Conservation (phyloP, 2,329 filamentous ascomycete species). For the Amylocarpus encephaloides region DNA sequence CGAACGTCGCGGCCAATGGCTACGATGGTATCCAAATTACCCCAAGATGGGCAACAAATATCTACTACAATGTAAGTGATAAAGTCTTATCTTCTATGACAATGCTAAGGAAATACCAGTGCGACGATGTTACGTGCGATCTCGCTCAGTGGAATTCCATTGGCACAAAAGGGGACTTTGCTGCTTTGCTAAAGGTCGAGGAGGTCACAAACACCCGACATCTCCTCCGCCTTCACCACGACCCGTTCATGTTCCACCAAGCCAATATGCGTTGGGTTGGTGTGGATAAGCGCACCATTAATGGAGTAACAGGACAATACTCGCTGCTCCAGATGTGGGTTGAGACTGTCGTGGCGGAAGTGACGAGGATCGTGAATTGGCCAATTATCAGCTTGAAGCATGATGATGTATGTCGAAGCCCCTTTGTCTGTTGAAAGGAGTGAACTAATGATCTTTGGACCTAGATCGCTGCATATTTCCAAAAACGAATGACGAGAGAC, state of each 20-base stretch:
- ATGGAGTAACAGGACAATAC: slow-evolving; percentile 4
- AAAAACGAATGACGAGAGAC: slow-evolving; percentile 36
- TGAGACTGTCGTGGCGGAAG: slow-evolving; percentile 21
- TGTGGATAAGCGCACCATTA: slow-evolving; percentile 14
- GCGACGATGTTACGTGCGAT: slow-evolving; percentile 40
- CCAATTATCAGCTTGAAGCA: slow-evolving; percentile 48
- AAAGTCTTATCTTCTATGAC: neutral
- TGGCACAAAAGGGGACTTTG: slow-evolving; percentile 48
- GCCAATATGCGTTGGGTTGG: slow-evolving; percentile 45
- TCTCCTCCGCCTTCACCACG: slow-evolving; percentile 42
- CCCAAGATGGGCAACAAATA: slow-evolving; percentile 54
- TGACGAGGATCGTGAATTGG: slow-evolving; percentile 37
- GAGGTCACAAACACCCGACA: slow-evolving; percentile 47
- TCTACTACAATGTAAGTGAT: slow-evolving; percentile 49
- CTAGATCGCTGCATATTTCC: slow-evolving; percentile 35
- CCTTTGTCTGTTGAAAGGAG: neutral
- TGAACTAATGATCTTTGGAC: neutral
- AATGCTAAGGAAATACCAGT: slow-evolving; percentile 24
- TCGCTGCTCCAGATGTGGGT: slow-evolving; percentile 24
- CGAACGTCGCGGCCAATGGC: slow-evolving; percentile 44
- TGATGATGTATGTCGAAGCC: slow-evolving; percentile 19
- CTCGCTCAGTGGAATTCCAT: slow-evolving; percentile 52
- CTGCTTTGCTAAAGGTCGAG: slow-evolving; percentile 44
- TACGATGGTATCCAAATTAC: slow-evolving; percentile 50
- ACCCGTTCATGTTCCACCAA: slow-evolving; percentile 45